Percentiles rank a stretch among this genome's conserved stretches.
Conservation (phyloP, 768 basidiomycete genomes). For the Rhizopogon roseolus region DNA sequence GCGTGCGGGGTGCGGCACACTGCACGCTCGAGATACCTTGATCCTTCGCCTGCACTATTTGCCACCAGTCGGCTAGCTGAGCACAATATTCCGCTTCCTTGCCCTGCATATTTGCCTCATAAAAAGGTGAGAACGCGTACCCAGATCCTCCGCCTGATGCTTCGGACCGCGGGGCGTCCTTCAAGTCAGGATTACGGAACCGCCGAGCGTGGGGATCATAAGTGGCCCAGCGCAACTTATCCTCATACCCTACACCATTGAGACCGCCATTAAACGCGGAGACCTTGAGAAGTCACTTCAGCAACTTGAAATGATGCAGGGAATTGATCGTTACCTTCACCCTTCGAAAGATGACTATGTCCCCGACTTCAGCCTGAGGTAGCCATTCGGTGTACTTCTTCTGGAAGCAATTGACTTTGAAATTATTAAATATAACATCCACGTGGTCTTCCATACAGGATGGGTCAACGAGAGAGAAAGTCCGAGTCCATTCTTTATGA, state of each 20-base stretch:
- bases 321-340: slow-evolving; percentile 38
- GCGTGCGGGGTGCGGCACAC: slow-evolving; percentile 7
- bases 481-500: slow-evolving; percentile 40
- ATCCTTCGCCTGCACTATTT: slow-evolving; percentile 22
- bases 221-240: slow-evolving; percentile 51
- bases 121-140: slow-evolving; percentile 40
- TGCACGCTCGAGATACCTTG: slow-evolving; percentile 10
- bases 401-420: slow-evolving; percentile 47
- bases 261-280: slow-evolving; percentile 21
- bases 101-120: slow-evolving; percentile 28
- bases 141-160: slow-evolving; percentile 30
- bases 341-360: slow-evolving; percentile 45
- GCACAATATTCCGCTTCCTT: slow-evolving; percentile 40
- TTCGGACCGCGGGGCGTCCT: slow-evolving; percentile 32
- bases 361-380: slow-evolving; percentile 42
- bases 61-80: slow-evolving; percentile 49
- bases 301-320: background rate
- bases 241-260: slow-evolving; percentile 40
- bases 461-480: slow-evolving; percentile 47
- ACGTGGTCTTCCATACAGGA: slow-evolving; percentile 32
- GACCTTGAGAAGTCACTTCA: slow-evolving; percentile 22
- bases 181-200: slow-evolving; percentile 33
- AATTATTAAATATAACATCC: slow-evolving; percentile 11
- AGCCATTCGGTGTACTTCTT: slow-evolving; percentile 43
- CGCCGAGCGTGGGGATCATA: slow-evolving; percentile 37